phyloP scores from a whole-genome alignment of 306 rosid genomes.

The Alnus glutinosa region DNA sequence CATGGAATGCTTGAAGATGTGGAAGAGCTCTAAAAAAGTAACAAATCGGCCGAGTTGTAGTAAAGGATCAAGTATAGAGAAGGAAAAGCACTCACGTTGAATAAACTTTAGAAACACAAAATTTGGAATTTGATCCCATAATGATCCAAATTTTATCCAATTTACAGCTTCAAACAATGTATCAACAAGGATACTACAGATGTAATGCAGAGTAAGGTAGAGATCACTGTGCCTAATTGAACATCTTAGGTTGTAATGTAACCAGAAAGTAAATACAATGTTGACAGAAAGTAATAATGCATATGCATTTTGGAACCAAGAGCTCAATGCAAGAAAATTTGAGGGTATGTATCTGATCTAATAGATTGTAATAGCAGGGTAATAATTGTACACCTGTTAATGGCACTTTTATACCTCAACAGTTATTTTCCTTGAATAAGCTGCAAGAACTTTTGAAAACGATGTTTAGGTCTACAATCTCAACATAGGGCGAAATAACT shows the following conservation, averaged over 20 bases:
- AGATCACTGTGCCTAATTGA: neutral
- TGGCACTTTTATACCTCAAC: slow-evolving; percentile 33
- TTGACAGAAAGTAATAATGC: neutral
- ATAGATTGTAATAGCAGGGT: slow-evolving; percentile 19
- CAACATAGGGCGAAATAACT: slow-evolving; percentile 33
- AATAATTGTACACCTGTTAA: slow-evolving; percentile 36
- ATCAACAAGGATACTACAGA: neutral
- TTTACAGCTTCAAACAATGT: neutral
- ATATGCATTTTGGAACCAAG: slow-evolving; percentile 18
- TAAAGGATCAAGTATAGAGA: neutral
- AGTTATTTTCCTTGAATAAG: slow-evolving; percentile 39
- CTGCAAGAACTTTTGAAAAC: slow-evolving; percentile 17
- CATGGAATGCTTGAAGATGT: neutral
- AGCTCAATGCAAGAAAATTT: slow-evolving; percentile 1
- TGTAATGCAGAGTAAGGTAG: neutral
- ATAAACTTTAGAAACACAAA: slow-evolving; percentile 20
- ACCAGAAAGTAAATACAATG: neutral
- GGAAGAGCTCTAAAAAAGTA: slow-evolving; percentile 16
- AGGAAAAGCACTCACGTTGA: slow-evolving; percentile 1
- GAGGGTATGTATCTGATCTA: slow-evolving; percentile 20
- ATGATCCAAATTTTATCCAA: slow-evolving; percentile 16
- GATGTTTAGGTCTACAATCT: slow-evolving; percentile 39
- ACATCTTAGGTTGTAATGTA: neutral
- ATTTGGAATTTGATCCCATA: slow-evolving; percentile 6
- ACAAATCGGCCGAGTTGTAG: neutral